These are phyloP conservation scores for Sporothrix dimorphospora DNA, from an alignment of 2,329 filamentous ascomycete genomes.

Conservation along the genomic window DNA sequence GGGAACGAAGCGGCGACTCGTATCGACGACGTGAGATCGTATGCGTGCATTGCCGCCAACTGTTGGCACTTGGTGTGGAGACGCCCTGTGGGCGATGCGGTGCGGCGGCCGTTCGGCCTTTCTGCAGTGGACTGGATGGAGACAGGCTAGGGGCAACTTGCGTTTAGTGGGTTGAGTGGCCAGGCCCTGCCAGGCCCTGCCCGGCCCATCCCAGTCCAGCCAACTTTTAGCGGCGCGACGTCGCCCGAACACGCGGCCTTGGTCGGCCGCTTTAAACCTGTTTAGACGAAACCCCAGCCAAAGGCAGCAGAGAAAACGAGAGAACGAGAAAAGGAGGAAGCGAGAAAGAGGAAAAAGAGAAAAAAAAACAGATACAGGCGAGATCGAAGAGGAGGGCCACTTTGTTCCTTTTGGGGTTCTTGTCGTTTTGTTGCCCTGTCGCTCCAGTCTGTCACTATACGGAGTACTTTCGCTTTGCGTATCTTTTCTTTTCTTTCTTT, in stretches of 20 bases:
- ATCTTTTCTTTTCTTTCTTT: neutral
- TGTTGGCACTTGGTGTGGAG: neutral
- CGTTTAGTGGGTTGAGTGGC: neutral
- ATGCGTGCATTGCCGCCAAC: neutral
- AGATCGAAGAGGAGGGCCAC: neutral
- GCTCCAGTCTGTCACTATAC: neutral
- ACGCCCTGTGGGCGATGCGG: neutral
- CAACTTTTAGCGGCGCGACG: constrained; percentile 9
- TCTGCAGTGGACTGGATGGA: neutral
- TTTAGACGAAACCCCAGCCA: constrained; percentile 12
- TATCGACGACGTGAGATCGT: neutral
- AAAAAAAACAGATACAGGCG: neutral
- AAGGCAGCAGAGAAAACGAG: neutral
- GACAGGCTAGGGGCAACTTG: neutral
- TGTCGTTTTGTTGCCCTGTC: neutral
- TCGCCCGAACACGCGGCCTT: constrained; percentile 20
- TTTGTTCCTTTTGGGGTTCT: neutral
- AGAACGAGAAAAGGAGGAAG: neutral
- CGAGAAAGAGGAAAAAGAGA: neutral
- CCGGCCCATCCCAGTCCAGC: constrained; percentile 7
- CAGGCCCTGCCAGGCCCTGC: neutral
- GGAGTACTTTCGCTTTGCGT: neutral
- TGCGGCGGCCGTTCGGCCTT: neutral
- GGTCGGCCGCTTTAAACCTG: constrained; percentile 6
- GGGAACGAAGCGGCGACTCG: neutral